These are phyloP conservation scores for Fusarium bactridioides DNA, from an alignment of 2,329 filamentous ascomycete genomes.

Conservation along the genomic window DNA sequence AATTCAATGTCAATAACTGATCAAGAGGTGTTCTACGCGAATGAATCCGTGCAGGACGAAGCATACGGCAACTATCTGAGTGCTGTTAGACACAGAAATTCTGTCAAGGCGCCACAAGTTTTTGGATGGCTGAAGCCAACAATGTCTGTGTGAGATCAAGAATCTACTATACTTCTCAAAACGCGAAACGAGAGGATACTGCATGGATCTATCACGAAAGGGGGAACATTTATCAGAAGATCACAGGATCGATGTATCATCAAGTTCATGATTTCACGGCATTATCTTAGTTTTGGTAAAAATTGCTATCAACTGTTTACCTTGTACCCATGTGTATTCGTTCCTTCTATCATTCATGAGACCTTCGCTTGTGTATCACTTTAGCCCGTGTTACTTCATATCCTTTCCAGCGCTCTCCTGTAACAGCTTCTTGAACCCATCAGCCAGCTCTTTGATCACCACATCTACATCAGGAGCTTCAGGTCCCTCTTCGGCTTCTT, in stretches of 20 bases:
- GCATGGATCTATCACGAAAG: not conserved
- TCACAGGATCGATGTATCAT: not conserved
- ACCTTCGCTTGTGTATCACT: not conserved
- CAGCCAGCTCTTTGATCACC: conserved; percentile 52
- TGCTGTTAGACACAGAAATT: not conserved
- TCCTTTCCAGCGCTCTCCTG: conserved; percentile 26
- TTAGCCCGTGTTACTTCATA: not conserved
- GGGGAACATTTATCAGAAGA: not conserved
- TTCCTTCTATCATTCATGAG: not conserved
- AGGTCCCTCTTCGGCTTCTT: conserved; percentile 46
- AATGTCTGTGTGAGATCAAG: not conserved
- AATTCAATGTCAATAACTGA: not conserved
- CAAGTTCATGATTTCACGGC: not conserved
- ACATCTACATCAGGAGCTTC: conserved; percentile 52
- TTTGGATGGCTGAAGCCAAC: conserved; percentile 3
- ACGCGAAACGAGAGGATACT: not conserved
- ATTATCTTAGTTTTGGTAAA: conserved; percentile 5
- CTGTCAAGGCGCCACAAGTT: not conserved
- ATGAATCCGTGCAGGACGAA: no score
- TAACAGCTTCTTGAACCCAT: conserved; percentile 49
- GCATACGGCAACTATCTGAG: not conserved
- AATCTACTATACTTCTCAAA: not conserved
- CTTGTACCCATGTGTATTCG: not conserved
- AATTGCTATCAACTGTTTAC: conserved; percentile 11
- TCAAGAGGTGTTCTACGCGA: not conserved